A percentile compares a stretch with the other conserved stretches of the same genome.
These are phyloP conservation scores for Chloris gayana DNA, from an alignment of 176 grass and related monocot species.

Conservation along the genomic window DNA sequence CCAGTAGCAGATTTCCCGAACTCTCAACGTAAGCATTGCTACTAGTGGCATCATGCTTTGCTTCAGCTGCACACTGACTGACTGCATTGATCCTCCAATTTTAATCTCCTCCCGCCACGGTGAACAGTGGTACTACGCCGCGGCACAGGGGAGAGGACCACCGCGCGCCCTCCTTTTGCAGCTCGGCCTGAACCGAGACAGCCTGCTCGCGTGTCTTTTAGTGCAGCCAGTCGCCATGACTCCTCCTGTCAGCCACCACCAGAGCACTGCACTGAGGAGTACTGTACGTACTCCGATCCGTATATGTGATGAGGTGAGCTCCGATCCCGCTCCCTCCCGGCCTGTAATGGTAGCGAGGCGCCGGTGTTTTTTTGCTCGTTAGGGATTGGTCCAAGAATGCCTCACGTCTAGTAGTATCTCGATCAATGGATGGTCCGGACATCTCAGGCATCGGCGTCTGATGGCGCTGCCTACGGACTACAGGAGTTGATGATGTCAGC, in stretches of 20 bases:
- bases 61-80: slow-evolving; percentile 5
- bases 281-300: not conserved
- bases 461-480: not conserved
- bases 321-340: not conserved
- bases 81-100: not conserved
- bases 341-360: not conserved
- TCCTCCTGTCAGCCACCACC: not conserved
- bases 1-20: no score
- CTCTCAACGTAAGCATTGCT: not conserved
- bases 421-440: not conserved
- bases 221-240: not conserved
- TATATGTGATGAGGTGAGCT: not conserved
- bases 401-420: not conserved
- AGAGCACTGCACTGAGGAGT: not conserved
- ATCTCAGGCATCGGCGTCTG: not conserved
- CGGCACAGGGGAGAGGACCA: not conserved
- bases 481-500: not conserved
- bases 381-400: slow-evolving; percentile 34
- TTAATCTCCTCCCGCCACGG: not conserved
- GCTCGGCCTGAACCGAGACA: not conserved
- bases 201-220: slow-evolving; percentile 43
- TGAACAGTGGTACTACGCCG: slow-evolving; percentile 20
- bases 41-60: not conserved
- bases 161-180: not conserved
- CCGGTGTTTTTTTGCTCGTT: not conserved